Evolutionary conservation across 305 asterid genomes (phyloP), one percentile per base, ranked within the genome.

Genomic region (Fraxinus albicans): DNA sequence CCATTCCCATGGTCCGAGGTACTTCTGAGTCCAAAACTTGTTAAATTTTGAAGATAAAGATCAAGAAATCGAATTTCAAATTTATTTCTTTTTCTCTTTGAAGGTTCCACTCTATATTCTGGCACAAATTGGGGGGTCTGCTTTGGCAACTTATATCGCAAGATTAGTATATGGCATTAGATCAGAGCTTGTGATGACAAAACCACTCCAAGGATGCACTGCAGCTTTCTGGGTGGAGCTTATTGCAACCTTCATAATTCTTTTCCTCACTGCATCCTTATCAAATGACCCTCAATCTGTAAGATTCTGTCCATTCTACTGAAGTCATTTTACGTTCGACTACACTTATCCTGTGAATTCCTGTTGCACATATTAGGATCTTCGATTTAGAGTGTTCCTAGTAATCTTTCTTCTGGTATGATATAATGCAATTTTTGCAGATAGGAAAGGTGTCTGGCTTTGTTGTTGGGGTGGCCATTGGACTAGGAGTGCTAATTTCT

Each of bases 1-100:
- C 96, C 97, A 8, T 95, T 95, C 67, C 97, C 98, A 23, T 92
- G 96, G 98, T 86, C 91, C 27, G 79, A 89, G 96, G 97, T 95
- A 83, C 17, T 33, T 19, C 65, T 4, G 0, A 50, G 2, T 50
- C 21, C 60, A 50, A 15, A n/a, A 19, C 15, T 21, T 27, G 1
- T 15, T 19, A 58, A 25, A 31, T 40, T 69, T 63, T 36, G 33
- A 63, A 63, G 33, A 63, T 21, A 63, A 15, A 8, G 21, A 63
- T 63, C 47, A 27, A 17, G 55, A 83, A 53, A 65, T 42, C 9
- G 8, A 8, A 19, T 15, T 50, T 65, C 8, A 58, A 47, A 35
- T 60, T 77, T 79, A 25, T 35, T 33, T 50, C 2, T 19, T 44
- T 38, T 63, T 63, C 25, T 3, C 42, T 31, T 72, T 73, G 27